Evolutionary conservation across 176 grass and related monocot genomes (phyloP), one percentile per base, ranked within the genome.

Genomic region (Tuctoria greenei): DNA sequence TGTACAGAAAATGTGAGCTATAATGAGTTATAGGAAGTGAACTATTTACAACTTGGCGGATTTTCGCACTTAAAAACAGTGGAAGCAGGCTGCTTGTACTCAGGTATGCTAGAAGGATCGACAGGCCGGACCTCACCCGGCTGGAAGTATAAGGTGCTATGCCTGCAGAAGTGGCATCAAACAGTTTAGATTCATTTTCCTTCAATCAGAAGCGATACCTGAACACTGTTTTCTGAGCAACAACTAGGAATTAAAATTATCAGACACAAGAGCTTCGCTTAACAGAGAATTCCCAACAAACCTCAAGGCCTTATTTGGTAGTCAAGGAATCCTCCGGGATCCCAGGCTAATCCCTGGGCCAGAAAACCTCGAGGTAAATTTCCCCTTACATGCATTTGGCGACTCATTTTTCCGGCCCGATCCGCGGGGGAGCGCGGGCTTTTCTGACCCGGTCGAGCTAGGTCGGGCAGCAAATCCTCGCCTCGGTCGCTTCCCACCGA

Each of bases 81-180:
- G 61, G 95, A 94, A 42, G 89, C 79, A 67, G 95, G 95, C 83
- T 89, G 89, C 72, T 98, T 92, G 52, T 98, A 98, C 17, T 94
- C 95, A 34, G 91, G 95, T 93, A 98, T 94, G 77, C 89, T 94
- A 18, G 72, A 47, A 0, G 95, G 91, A 85, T 98, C 95, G 59
- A 98, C 86, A 21, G 52, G 28, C 27, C 91, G 61, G 36, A 94
- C 89, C 72, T 98, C 95, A 73, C 95, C 95, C 0, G 91, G 91
- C 63, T 86, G 67, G 79, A 98, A 98, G 46, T 86, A 88, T 49
- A 98, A 60, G 73, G 79, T 88, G 21, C 60, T 92, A 69, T 98
- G 95, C 91, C 95, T 98, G 74, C 75, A 93, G 54, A 71, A 84
- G 40, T 47, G 49, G 35, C 27, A 78, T 65, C 24, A 50, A 27